These are phyloP conservation scores for Lunularia cruciata DNA, from an alignment of 225 moss, liverwort and hornwort genomes.

Conservation along the genomic window DNA sequence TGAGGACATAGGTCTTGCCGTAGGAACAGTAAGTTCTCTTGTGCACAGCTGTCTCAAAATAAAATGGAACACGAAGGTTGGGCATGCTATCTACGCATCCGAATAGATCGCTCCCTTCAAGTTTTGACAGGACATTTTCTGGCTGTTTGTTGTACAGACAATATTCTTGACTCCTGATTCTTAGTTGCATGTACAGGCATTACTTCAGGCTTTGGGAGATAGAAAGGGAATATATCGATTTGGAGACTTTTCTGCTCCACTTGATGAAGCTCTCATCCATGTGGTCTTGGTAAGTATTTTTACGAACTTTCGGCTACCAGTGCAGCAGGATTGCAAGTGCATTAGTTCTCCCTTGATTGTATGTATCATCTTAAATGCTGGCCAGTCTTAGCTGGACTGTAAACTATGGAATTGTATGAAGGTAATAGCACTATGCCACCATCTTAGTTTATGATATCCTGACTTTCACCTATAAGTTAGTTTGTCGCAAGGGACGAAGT, in stretches of 20 bases:
- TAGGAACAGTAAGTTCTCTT: constrained; percentile 68
- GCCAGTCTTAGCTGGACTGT: neutral
- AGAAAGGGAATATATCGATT: constrained; percentile 91
- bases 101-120: neutral
- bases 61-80: neutral
- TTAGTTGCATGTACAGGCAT: constrained; percentile 50
- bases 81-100: neutral
- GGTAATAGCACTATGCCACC: no score
- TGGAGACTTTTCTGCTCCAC: constrained; percentile 91
- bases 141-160: neutral
- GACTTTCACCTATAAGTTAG: neutral
- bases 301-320: neutral
- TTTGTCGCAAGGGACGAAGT: neutral
- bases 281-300: constrained; percentile 66
- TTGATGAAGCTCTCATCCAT: constrained; percentile 95
- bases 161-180: neutral
- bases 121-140: no score
- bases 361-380: neutral
- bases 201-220: constrained; percentile 87
- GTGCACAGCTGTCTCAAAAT: no score
- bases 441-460: neutral
- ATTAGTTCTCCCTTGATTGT: neutral
- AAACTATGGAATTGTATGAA: no score
- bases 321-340: no score
- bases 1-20: constrained; percentile 87